A percentile compares a stretch with the other conserved stretches of the same genome.
Evolutionary conservation across 306 rosid species (phyloP).

Genomic region (Biancaea sappan): DNA sequence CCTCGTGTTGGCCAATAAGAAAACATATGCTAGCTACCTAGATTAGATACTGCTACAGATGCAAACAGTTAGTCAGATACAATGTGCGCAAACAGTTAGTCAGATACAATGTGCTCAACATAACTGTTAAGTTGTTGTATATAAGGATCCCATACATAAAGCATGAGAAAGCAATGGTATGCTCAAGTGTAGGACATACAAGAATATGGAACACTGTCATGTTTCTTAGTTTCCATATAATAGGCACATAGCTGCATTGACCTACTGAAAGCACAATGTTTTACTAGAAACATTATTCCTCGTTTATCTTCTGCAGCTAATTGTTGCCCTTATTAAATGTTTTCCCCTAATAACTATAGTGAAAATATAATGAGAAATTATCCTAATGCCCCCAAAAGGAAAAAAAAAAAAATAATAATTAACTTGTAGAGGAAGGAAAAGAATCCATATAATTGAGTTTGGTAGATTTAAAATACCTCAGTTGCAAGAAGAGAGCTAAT

Average conservation of each 20-base stretch:
- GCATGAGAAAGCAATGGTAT: not conserved
- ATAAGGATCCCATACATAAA: not conserved
- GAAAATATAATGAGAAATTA: not conserved
- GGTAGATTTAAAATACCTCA: constrained; percentile 58
- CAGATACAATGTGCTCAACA: not conserved
- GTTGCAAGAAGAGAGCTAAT: constrained; percentile 76
- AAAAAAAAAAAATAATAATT: not conserved
- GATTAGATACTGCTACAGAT: not conserved
- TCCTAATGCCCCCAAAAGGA: too few species aligned
- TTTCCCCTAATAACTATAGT: not conserved
- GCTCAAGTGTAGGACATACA: constrained; percentile 8
- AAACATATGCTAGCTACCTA: not conserved
- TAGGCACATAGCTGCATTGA: not conserved
- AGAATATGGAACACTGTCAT: not conserved
- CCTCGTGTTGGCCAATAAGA: not conserved
- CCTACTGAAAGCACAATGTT: not conserved
- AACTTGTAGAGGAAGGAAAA: not conserved
- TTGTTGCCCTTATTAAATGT: not conserved
- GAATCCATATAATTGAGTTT: constrained; percentile 12
- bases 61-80: not conserved
- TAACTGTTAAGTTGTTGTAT: not conserved
- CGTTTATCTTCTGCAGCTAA: constrained; percentile 1
- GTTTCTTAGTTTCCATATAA: too few species aligned
- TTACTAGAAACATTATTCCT: not conserved
- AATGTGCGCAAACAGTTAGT: not conserved